phyloP scores from a whole-genome alignment of 805 yeast species.

The Lachancea fermentati region DNA sequence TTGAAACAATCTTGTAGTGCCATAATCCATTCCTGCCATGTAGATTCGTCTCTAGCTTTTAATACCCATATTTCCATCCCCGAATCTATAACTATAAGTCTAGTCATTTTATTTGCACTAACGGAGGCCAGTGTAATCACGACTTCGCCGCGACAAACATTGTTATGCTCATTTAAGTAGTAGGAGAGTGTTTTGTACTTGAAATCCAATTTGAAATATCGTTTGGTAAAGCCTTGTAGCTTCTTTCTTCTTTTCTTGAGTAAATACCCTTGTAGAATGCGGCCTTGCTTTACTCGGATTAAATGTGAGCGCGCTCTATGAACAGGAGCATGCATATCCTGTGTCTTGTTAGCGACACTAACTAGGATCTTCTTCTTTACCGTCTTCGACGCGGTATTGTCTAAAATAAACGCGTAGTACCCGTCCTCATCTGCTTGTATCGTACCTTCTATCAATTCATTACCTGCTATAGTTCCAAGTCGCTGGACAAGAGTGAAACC shows the following conservation, averaged over 20 bases:
- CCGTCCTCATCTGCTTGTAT: conserved; percentile 59
- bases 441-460: conserved; percentile 57
- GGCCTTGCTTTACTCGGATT: conserved; percentile 42
- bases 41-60: conserved; percentile 57
- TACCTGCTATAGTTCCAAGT: conserved; percentile 53
- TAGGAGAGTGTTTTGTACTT: conserved; percentile 80
- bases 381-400: conserved; percentile 84
- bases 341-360: conserved; percentile 24
- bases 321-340: conserved; percentile 4
- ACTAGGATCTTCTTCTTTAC: conserved; percentile 71
- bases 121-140: conserved; percentile 78
- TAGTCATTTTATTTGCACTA: conserved; percentile 62
- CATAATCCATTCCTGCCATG: conserved; percentile 77
- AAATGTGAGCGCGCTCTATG: conserved; percentile 7
- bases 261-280: conserved; percentile 70
- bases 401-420: conserved; percentile 78
- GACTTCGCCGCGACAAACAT: conserved; percentile 80
- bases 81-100: conserved; percentile 78
- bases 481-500: conserved; percentile 48
- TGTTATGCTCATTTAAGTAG: conserved; percentile 63
- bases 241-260: conserved; percentile 78
- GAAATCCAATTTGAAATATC: conserved; percentile 80
- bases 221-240: conserved; percentile 77
- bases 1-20: conserved; percentile 52
- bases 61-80: conserved; percentile 94